Evolutionary conservation across 148 eudicot species (phyloP), one percentile per base, ranked within the genome.

Genomic region (Chenopodium formosanum): DNA sequence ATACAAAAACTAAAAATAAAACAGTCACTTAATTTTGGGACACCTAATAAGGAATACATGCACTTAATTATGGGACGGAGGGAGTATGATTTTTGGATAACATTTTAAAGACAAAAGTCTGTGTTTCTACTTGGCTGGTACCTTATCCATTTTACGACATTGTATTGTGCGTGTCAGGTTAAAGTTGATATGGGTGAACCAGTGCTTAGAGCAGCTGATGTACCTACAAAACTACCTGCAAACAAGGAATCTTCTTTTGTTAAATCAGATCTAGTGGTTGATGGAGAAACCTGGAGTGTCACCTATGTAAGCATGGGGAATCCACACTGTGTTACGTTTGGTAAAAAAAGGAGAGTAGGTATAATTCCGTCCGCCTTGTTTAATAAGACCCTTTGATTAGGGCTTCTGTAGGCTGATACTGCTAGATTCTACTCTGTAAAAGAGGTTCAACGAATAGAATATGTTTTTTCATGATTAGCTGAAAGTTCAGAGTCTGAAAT

Each of bases 251-350:
- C 85, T 34, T 81, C 96, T 79, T 96, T 88, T 40, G 91, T 94
- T 52, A 94, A 92, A 86, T 80, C 95, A 70, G 92, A 86, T 77
- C 74, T 94, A 72, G 86, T 86, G 67, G 95, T 97, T 23, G 98
- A 94, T 83, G 99, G 97, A 75, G 80, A 81, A 62, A 87, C 87
- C 70, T 97, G 98, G 99, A 86, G 82, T 64, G 97, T 90, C 25
- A 97, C 97, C 70, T 97, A 98, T 88, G 98, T 94, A 80, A 94
- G 99, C 94, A 97, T 97, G 99, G 99, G 99, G 73, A 97, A 97
- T 90, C 99, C 99, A 60, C 99, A 94, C 67, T 97, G 98, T 85
- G 88, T 97, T 73, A 94, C 93, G 74, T 97, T 97, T 83, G 90
- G 96, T 78, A 82, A 80, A 75, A 91, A 91, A 86, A 85, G 91